Conservation (phyloP, 768 basidiomycete species). For the Mycena capillaripes region DNA sequence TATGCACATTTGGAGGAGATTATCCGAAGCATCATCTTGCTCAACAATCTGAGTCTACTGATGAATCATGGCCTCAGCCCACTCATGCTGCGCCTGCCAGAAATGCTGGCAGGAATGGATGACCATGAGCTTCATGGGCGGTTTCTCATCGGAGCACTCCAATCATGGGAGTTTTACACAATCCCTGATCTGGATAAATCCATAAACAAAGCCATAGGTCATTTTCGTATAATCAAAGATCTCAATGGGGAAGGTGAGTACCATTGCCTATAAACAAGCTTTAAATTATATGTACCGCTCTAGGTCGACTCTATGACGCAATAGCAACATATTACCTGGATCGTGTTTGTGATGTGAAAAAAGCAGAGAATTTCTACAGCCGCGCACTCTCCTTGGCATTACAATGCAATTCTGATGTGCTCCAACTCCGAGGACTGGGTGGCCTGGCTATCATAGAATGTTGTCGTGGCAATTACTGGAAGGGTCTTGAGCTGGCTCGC, state of each 20-base stretch:
- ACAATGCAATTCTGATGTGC: no score
- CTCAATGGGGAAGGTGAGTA: neutral
- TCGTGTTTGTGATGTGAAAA: neutral
- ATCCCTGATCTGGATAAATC: neutral
- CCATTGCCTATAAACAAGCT: neutral
- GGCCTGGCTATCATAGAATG: no score
- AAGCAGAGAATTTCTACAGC: neutral
- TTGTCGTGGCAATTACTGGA: no score
- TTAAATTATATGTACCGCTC: no score
- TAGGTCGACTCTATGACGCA: neutral
- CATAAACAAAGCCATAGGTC: neutral
- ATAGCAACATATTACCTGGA: neutral
- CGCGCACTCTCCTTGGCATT: no score
- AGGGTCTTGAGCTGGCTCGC: neutral
- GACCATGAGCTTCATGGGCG: neutral
- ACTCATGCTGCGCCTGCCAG: neutral
- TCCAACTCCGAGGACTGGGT: no score
- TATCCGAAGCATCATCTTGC: neutral
- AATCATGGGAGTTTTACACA: neutral
- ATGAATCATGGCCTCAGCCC: neutral
- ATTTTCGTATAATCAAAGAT: neutral
- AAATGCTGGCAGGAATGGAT: neutral
- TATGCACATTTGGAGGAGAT: no score
- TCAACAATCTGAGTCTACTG: neutral
- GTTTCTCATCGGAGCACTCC: neutral